Evolutionary conservation across 306 rosid species (phyloP).

Genomic region (Lotus japonicus): DNA sequence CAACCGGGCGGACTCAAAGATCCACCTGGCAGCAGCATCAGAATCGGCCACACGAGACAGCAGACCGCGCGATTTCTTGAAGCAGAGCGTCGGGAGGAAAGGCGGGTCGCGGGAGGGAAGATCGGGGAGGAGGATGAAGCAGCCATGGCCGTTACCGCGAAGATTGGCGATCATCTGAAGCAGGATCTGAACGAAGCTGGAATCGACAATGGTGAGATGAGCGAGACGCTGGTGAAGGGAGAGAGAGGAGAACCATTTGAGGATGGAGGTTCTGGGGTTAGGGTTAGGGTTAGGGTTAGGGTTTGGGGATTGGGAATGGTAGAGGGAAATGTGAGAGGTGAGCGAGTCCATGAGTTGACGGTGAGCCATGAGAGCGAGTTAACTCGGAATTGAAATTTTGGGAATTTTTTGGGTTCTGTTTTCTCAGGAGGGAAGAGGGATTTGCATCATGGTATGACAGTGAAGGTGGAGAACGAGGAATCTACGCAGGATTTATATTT

Average conservation of each 20-base stretch:
- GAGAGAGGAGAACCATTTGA: conserved; percentile 82
- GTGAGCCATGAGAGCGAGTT: conserved; percentile 45
- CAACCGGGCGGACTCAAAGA: conserved; percentile 41
- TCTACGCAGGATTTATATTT: not conserved
- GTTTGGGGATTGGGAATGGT: conserved; percentile 39
- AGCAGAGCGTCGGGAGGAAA: conserved; percentile 62
- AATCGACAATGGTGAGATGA: conserved; percentile 57
- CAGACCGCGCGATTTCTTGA: conserved; percentile 63
- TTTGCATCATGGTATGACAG: too few species aligned
- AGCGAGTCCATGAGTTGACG: conserved; percentile 75
- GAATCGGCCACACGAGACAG: conserved; percentile 50
- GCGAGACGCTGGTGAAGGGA: conserved; percentile 63
- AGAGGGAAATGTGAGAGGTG: conserved; percentile 82
- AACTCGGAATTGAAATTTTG: not conserved
- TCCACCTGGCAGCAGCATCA: conserved; percentile 17
- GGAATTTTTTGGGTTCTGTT: not conserved
- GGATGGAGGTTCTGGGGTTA: conserved; percentile 48
- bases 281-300: conserved; percentile 32
- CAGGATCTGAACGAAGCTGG: conserved; percentile 50
- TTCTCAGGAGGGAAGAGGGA: not conserved
- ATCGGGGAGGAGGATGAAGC: conserved; percentile 77
- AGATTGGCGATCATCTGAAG: conserved; percentile 57
- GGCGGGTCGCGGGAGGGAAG: conserved; percentile 46
- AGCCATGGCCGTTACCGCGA: conserved; percentile 47
- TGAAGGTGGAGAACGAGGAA: not conserved